These are phyloP conservation scores for Physcomitrellopsis africana DNA, from an alignment of 225 moss, liverwort and hornwort genomes.

Conservation along the genomic window DNA sequence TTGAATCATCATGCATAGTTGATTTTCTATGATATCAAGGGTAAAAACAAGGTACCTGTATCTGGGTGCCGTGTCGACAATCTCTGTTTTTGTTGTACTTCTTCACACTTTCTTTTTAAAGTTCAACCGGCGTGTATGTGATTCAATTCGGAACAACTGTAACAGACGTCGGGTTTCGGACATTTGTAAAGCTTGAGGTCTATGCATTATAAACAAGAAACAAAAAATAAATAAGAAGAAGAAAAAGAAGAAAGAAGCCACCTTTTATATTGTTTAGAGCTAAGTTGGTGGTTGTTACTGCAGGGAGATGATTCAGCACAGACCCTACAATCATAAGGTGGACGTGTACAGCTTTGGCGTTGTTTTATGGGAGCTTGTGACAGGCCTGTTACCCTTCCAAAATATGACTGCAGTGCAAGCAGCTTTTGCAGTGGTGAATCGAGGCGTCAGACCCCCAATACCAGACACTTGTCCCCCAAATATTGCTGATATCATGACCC, in stretches of 20 bases:
- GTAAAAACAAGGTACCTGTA: neutral
- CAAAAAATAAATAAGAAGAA: too few relatives aligned
- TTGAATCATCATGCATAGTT: too few relatives aligned
- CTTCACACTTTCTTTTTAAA: too few relatives aligned
- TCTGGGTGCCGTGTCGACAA: too few relatives aligned
- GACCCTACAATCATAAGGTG: slow-evolving; percentile 95
- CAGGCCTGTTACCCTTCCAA: slow-evolving; percentile 91
- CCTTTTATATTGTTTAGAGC: neutral
- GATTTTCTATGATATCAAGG: too few relatives aligned
- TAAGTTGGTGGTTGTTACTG: slow-evolving; percentile 32
- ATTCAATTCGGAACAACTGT: too few relatives aligned
- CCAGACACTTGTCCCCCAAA: slow-evolving; percentile 82
- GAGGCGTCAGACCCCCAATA: slow-evolving; percentile 81
- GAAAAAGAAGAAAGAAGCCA: too few relatives aligned
- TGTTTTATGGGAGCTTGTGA: slow-evolving; percentile 98
- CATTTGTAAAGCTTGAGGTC: too few relatives aligned
- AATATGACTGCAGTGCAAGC: slow-evolving; percentile 99
- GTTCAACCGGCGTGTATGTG: too few relatives aligned
- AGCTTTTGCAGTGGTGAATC: slow-evolving; percentile 96
- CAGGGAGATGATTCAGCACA: slow-evolving; percentile 99
- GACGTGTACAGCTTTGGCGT: slow-evolving; percentile 99
- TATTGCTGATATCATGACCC: slow-evolving; percentile 91
- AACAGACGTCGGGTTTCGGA: too few relatives aligned
- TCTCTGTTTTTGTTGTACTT: too few relatives aligned
- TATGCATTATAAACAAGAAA: too few relatives aligned